Evolutionary conservation across 225 moss, liverwort and hornwort genomes (phyloP).

Genomic region (Physcomitrium patens): DNA sequence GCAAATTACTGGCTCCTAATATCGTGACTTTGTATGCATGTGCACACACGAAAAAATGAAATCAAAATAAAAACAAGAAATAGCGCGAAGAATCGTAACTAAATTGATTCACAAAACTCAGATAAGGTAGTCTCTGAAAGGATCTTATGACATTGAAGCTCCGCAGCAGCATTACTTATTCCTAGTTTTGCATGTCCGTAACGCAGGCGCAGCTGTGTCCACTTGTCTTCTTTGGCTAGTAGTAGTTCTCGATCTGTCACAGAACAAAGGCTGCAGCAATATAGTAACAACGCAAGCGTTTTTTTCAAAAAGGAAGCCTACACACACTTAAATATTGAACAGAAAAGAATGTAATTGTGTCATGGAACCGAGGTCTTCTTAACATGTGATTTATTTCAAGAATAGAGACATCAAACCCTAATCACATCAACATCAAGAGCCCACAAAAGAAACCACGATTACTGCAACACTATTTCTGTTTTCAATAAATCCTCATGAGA

Average conservation of each 20-base stretch:
- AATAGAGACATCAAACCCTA: not conserved
- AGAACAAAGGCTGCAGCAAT: not conserved
- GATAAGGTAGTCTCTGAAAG: not conserved
- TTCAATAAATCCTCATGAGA: not conserved
- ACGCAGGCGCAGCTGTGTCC: constrained; percentile 36
- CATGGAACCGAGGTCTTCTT: not conserved
- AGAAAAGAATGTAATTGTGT: not conserved
- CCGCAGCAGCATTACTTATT: constrained; percentile 2
- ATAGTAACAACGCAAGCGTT: not conserved
- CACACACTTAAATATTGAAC: too few species aligned
- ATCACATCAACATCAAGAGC: not conserved
- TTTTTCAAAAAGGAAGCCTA: not conserved
- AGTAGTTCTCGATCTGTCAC: not conserved
- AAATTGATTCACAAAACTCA: not conserved
- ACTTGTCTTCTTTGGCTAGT: constrained; percentile 35
- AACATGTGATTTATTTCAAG: not conserved
- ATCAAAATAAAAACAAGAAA: too few species aligned
- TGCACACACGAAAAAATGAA: too few species aligned
- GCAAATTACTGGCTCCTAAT: not conserved
- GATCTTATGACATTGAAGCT: not conserved
- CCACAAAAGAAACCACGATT: too few species aligned
- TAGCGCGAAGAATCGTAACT: too few species aligned
- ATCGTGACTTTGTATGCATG: not conserved
- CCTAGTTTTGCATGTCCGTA: constrained; percentile 1
- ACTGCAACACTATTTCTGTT: too few species aligned